phyloP scores from a whole-genome alignment of 345 rosid genomes.

The Gossypium longicalyx region DNA sequence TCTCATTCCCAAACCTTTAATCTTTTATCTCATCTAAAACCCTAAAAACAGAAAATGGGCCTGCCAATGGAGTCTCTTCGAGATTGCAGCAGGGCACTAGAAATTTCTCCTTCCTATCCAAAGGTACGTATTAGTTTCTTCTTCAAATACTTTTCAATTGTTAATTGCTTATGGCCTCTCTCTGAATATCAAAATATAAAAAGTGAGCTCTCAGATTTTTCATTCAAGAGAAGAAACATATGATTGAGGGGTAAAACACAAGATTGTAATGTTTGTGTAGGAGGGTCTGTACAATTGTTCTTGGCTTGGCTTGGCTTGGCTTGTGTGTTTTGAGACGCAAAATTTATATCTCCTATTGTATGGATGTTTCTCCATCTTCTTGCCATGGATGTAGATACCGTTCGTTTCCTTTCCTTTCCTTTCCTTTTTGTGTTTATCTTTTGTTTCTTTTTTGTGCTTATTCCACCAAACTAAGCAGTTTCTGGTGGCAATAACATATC shows the following conservation, averaged over 20 bases:
- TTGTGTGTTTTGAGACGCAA: not conserved
- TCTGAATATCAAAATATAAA: not conserved
- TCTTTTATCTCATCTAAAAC: not conserved
- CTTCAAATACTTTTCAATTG: not conserved
- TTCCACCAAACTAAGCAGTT: not conserved
- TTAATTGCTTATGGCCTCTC: not conserved
- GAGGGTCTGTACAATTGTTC: not conserved
- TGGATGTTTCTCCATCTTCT: not conserved
- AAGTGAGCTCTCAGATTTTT: not conserved
- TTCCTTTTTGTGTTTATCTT: not conserved
- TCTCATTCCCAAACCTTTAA: not conserved
- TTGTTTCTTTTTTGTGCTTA: not conserved
- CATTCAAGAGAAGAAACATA: not conserved
- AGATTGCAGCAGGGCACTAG: slow-evolving; percentile 75
- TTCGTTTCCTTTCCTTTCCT: not conserved
- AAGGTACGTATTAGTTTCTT: slow-evolving; percentile 43
- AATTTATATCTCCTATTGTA: not conserved
- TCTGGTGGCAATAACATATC: slow-evolving; percentile 8
- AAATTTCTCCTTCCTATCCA: slow-evolving; percentile 56
- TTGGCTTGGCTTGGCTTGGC: not conserved
- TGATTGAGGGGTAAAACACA: not conserved
- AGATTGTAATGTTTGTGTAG: not conserved
- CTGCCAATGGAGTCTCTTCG: slow-evolving; percentile 48
- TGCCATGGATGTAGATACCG: not conserved
- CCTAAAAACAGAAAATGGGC: slow-evolving; percentile 41